Conservation (phyloP, 148 eudicot species). For the Amaranthus hypochondriacus region DNA sequence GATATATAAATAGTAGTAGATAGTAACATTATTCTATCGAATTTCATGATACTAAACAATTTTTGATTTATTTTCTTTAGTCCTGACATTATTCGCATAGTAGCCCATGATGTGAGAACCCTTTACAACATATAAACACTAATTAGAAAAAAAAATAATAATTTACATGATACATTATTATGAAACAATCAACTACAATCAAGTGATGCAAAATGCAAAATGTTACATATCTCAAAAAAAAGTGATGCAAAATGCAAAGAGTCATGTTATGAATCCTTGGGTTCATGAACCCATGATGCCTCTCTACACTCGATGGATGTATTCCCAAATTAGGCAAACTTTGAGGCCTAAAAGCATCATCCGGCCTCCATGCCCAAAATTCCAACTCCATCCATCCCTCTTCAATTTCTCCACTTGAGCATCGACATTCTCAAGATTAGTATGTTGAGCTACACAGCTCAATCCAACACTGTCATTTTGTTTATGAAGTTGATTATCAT, state of each 20-base stretch:
- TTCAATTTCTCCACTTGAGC: slow-evolving; percentile 20
- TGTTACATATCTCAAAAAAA: too few species aligned
- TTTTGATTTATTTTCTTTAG: too few species aligned
- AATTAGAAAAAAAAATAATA: too few species aligned
- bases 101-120: too few species aligned
- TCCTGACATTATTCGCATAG: too few species aligned
- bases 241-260: slow-evolving; percentile 11
- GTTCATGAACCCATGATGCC: slow-evolving; percentile 30
- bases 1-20: too few species aligned
- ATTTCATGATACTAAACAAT: too few species aligned
- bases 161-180: too few species aligned
- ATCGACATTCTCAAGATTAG: slow-evolving; percentile 11
- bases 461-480: slow-evolving; percentile 16
- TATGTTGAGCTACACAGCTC: slow-evolving; percentile 12
- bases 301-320: slow-evolving; percentile 54
- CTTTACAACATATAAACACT: too few species aligned
- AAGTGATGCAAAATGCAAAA: too few species aligned
- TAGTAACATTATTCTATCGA: too few species aligned
- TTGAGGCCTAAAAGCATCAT: slow-evolving; percentile 84
- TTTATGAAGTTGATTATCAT: slow-evolving; percentile 35
- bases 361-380: slow-evolving; percentile 55
- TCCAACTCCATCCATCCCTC: slow-evolving; percentile 24
- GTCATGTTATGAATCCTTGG: slow-evolving; percentile 47
- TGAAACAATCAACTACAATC: too few species aligned
- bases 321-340: slow-evolving; percentile 70